Evolutionary conservation across 2,329 filamentous ascomycete genomes (phyloP).

Genomic region (Pseudohalonectria lignicola): DNA sequence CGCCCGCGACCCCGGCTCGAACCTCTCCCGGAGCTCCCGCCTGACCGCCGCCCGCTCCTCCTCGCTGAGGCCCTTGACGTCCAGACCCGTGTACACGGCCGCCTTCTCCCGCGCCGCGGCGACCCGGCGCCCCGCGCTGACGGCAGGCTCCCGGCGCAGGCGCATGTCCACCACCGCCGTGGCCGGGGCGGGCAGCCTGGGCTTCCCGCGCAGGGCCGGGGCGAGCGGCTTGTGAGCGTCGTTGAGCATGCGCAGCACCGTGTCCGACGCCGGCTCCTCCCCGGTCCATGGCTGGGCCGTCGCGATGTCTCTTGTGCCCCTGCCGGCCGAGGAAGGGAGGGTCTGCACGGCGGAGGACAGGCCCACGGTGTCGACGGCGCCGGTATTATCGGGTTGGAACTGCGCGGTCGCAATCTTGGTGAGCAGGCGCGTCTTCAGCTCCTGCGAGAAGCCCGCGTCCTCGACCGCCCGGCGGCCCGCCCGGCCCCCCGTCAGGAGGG

Average conservation of each 20-base stretch:
- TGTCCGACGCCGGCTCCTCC: conserved; percentile 61
- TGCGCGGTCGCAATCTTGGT: conserved; percentile 43
- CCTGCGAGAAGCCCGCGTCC: conserved; percentile 53
- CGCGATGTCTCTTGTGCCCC: conserved; percentile 58
- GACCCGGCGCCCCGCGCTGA: conserved; percentile 33
- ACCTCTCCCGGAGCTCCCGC: conserved; percentile 69
- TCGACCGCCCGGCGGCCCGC: conserved; percentile 48
- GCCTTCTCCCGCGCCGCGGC: conserved; percentile 48
- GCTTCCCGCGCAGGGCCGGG: conserved; percentile 33
- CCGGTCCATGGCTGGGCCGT: conserved; percentile 67
- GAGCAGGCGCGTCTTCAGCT: conserved; percentile 47
- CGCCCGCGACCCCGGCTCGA: conserved; percentile 55
- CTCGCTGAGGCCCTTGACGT: conserved; percentile 48
- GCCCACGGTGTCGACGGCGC: conserved; percentile 35
- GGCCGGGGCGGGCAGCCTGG: conserved; percentile 25
- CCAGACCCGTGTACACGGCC: conserved; percentile 33
- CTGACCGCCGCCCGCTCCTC: conserved; percentile 63
- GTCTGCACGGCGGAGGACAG: conserved; percentile 6
- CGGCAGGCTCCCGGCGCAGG: conserved; percentile 24
- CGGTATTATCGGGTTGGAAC: conserved; percentile 38
- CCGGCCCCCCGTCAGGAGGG: conserved; percentile 44
- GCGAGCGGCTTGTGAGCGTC: conserved; percentile 65
- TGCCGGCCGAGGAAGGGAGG: conserved; percentile 47
- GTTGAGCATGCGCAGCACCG: conserved; percentile 73
- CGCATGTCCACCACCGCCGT: conserved; percentile 41